A percentile compares a stretch with the other conserved stretches of the same genome.
Evolutionary conservation across 1,139 yeast genomes (phyloP).

Genomic region (Kluyveromyces sp.): DNA sequence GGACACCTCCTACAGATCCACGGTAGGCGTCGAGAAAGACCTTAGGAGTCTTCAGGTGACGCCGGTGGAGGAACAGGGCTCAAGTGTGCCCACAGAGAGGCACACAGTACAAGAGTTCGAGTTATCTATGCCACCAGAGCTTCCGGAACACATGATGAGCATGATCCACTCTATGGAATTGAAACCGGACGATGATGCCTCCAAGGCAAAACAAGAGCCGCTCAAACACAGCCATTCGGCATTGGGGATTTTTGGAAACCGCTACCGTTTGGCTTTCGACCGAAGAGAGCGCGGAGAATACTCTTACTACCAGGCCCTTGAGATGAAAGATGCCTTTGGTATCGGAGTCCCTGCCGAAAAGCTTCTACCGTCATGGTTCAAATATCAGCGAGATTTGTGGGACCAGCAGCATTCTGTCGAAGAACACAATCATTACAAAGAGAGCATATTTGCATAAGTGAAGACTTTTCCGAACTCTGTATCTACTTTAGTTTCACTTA

Average conservation of each 20-base stretch:
- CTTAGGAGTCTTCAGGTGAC: background rate
- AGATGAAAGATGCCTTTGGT: slow-evolving; percentile 23
- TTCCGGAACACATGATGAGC: slow-evolving; percentile 25
- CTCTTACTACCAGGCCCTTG: slow-evolving; percentile 23
- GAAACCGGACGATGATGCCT: slow-evolving; percentile 11
- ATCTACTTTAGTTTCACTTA: no score
- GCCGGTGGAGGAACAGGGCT: slow-evolving; percentile 1
- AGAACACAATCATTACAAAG: slow-evolving; percentile 30
- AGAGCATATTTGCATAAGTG: slow-evolving; percentile 23
- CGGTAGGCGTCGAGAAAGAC: background rate
- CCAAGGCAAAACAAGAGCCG: slow-evolving; percentile 2
- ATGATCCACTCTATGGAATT: slow-evolving; percentile 21
- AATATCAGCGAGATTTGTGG: slow-evolving; percentile 57
- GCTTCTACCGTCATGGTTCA: slow-evolving; percentile 67
- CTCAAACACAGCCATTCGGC: slow-evolving; percentile 19
- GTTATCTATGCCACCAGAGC: slow-evolving; percentile 24
- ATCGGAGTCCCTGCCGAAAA: slow-evolving; percentile 55
- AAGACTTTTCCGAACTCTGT: background rate
- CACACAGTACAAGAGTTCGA: slow-evolving; percentile 27
- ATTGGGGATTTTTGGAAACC: slow-evolving; percentile 30
- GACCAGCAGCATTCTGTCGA: slow-evolving; percentile 38
- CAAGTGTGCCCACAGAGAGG: background rate
- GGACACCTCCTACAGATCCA: background rate
- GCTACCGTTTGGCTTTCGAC: slow-evolving; percentile 29
- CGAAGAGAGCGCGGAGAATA: slow-evolving; percentile 27